These are phyloP conservation scores for Penicillium lividum DNA, from an alignment of 495 filamentous ascomycete genomes.

Conservation along the genomic window DNA sequence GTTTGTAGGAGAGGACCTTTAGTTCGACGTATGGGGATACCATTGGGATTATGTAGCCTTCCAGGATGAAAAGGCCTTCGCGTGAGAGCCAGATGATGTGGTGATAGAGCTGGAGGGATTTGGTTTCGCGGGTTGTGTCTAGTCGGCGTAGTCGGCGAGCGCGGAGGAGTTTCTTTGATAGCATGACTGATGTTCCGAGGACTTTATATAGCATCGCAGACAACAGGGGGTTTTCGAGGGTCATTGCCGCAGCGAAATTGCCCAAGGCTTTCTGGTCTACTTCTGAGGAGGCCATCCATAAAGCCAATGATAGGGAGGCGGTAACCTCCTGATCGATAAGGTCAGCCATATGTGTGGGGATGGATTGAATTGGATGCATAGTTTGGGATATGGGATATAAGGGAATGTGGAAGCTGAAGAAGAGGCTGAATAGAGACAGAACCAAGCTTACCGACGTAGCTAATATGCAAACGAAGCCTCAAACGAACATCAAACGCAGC, in stretches of 20 bases:
- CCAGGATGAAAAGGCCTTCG: slow-evolving; percentile 83
- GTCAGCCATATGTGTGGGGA: slow-evolving; percentile 21
- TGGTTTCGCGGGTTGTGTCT: slow-evolving; percentile 75
- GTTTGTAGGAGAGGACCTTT: slow-evolving; percentile 85
- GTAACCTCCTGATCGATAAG: slow-evolving; percentile 12
- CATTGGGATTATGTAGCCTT: slow-evolving; percentile 83
- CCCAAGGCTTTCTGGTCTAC: slow-evolving; percentile 97
- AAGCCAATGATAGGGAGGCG: slow-evolving; percentile 29
- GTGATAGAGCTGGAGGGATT: slow-evolving; percentile 78
- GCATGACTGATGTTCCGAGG: slow-evolving; percentile 84
- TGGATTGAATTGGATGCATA: slow-evolving; percentile 1
- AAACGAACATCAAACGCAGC: slow-evolving; percentile 32
- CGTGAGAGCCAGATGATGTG: slow-evolving; percentile 95
- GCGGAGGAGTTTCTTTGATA: slow-evolving; percentile 79
- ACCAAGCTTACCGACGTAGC: slow-evolving; percentile 32
- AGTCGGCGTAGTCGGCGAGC: slow-evolving; percentile 82
- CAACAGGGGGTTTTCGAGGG: slow-evolving; percentile 70
- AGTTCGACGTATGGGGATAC: slow-evolving; percentile 69
- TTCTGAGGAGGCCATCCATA: slow-evolving; percentile 90
- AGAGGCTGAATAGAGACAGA: not conserved
- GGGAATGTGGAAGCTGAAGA: not conserved
- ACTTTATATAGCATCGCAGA: slow-evolving; percentile 84
- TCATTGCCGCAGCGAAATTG: slow-evolving; percentile 74
- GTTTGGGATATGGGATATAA: not conserved
- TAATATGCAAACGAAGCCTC: slow-evolving; percentile 33